Base-by-base conservation (phyloP, 176 grass and related monocot species). In the Avena sativa region DNA sequence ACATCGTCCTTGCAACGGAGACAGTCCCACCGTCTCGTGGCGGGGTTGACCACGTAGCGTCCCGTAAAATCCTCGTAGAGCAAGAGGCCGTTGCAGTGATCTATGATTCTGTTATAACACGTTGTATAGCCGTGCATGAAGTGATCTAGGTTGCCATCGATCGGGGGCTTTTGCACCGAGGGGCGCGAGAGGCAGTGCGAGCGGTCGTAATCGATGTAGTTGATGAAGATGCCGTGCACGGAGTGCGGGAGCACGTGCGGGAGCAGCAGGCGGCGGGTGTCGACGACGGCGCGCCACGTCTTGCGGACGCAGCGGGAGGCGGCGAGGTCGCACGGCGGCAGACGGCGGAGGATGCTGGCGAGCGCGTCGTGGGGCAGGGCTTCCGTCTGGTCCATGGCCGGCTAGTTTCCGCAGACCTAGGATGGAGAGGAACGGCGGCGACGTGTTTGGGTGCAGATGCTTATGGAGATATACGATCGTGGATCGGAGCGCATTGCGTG, bases 51-150 rank as follows among this genome's bases (percentile, higher is more conserved):
- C 12, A 66, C 26, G 25, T 32, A 32, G 23, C 5, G 38, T 40
- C 38, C 38, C 4, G 38, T 40, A 40, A 6, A 40, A 40, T 40
- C 38, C 38, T 40, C 38, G 38, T 40, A 40, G 25, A 64, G 21
- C 61, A 66, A 15, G 63, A 66, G 63, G 9, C 63, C 63, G 63
- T 32, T 66, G 63, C 63, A 30, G 63, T 66, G 63, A 15, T 66
- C 63, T 1, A 7, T 25, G 26, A 66, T 15, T 13, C 4, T 12
- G 11, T 32, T 0, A 2, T 6, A 66, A 13, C 0, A 1, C 10
- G 30, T 12, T 4, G 5, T 0, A 3, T 66, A 66, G 28, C 63
- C 11, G 6, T 25, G 63, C 63, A 66, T 3, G 63, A 66, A 66
- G 63, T 0, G 38, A 40, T 66, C 63, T 5, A 66, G 63, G 26